These are phyloP conservation scores for Calonectria crousiana DNA, from an alignment of 2,329 filamentous ascomycete species.

Conservation along the genomic window DNA sequence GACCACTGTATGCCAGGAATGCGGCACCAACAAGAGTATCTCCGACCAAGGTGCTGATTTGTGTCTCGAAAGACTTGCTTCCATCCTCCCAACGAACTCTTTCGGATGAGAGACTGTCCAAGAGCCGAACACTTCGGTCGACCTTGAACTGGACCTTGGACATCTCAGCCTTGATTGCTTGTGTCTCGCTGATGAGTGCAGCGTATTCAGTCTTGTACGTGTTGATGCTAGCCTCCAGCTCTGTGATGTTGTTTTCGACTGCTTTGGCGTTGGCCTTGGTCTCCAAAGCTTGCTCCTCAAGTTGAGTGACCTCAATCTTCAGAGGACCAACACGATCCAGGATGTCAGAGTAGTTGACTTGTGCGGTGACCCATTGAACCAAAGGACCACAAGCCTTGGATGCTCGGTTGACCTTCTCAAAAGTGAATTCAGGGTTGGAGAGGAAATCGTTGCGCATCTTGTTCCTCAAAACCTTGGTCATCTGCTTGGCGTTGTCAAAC, in stretches of 20 bases:
- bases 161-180: slow-evolving; percentile 98
- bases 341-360: slow-evolving; percentile 98
- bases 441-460: slow-evolving; percentile 96
- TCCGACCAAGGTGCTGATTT: slow-evolving; percentile 95
- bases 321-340: slow-evolving; percentile 93
- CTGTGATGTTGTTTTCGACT: slow-evolving; percentile 87
- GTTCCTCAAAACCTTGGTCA: slow-evolving; percentile 84
- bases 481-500: slow-evolving; percentile 94
- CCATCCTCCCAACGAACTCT: slow-evolving; percentile 94
- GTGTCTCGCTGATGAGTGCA: slow-evolving; percentile 93
- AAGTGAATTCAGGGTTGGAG: slow-evolving; percentile 94
- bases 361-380: slow-evolving; percentile 96
- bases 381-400: slow-evolving; percentile 97
- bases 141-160: slow-evolving; percentile 97
- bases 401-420: slow-evolving; percentile 94
- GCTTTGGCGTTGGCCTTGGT: slow-evolving; percentile 95
- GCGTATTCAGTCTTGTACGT: slow-evolving; percentile 98
- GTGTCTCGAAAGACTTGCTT: slow-evolving; percentile 97
- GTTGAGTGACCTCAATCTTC: slow-evolving; percentile 86
- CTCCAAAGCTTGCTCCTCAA: slow-evolving; percentile 89
- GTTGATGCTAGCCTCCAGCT: slow-evolving; percentile 89
- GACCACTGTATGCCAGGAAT: slow-evolving; percentile 95
- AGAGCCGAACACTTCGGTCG: slow-evolving; percentile 91
- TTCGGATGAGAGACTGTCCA: slow-evolving; percentile 96
- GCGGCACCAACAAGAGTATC: slow-evolving; percentile 97